Evolutionary conservation across 2,329 filamentous ascomycete species (phyloP), one percentile per base, ranked within the genome.

Genomic region (Xylaria sp.): DNA sequence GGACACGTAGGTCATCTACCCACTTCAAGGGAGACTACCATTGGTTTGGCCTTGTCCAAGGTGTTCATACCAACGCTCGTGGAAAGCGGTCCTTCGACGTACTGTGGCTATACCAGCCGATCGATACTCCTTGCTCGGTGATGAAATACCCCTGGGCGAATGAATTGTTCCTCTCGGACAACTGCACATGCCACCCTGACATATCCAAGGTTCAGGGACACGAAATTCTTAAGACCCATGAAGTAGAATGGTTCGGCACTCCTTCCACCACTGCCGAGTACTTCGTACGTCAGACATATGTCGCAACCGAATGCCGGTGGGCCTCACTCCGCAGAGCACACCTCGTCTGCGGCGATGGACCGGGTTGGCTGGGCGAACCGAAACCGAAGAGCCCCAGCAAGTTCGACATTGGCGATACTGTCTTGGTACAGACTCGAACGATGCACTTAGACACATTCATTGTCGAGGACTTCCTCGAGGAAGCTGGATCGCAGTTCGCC

Each of bases 81-180:
- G 76, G 78, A 0, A 64, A 62, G 13, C 73, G 71, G 0, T 74
- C 75, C 1, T 83, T 92, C 9, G 80, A 87, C 57, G 82, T 92
- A 0, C 78, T 89, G 1, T 94, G 90, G 90, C 76, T 94, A 0
- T 93, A 92, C 65, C 78, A 82, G 1, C 82, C 90, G 0, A 76
- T 78, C 0, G 87, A 94, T 57, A 94, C 91, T 0, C 82, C 87
- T 0, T 89, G 91, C 49, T 82, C 80, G 0, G 74, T 81, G 4
- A 85, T 87, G 73, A 80, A 79, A 8, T 95, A 93, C 65, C 87
- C 87, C 0, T 86, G 84, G 72, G 63, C 74, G 0, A 89, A 92
- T 55, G 90, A 95, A 71, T 72, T 94, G 0, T 94, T 94, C 62
- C 73, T 93, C 0, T 90, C 86, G 0, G 83, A 91, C 54, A 85